Percentiles rank a stretch among this genome's conserved stretches.
phyloP scores from a whole-genome alignment of 2,329 filamentous ascomycete species.

The Samsoniella hepiali region DNA sequence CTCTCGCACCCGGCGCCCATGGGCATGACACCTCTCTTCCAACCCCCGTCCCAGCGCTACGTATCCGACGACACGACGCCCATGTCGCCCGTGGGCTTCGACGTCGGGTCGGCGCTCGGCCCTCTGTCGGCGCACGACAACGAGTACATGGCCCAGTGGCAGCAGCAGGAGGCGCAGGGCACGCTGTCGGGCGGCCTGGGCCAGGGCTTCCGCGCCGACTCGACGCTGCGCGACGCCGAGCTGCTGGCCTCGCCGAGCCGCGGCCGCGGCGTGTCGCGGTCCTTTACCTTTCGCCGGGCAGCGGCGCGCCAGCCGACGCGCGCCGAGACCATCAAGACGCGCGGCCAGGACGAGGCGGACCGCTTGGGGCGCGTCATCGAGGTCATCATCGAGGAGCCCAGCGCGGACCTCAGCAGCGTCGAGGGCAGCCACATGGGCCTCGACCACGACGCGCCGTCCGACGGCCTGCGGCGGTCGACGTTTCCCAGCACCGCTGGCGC shows the following conservation, averaged over 20 bases:
- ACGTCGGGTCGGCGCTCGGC: slow-evolving; percentile 45
- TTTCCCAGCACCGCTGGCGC: slow-evolving; percentile 37
- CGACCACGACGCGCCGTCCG: slow-evolving; percentile 23
- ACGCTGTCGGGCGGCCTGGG: slow-evolving; percentile 58
- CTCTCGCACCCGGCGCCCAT: slow-evolving; percentile 41
- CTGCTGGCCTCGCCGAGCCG: slow-evolving; percentile 39
- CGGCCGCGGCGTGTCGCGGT: slow-evolving; percentile 37
- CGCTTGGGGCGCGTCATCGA: slow-evolving; percentile 57
- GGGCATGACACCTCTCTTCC: slow-evolving; percentile 31
- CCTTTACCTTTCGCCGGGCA: slow-evolving; percentile 38
- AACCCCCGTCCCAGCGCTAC: slow-evolving; percentile 23
- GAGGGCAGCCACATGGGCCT: slow-evolving; percentile 38
- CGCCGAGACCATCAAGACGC: slow-evolving; percentile 43
- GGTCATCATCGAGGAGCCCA: slow-evolving; percentile 48
- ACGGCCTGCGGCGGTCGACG: slow-evolving; percentile 36
- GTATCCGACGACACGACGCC: slow-evolving; percentile 21
- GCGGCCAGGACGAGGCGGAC: slow-evolving; percentile 58
- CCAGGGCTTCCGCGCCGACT: slow-evolving; percentile 47
- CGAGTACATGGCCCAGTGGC: slow-evolving; percentile 43
- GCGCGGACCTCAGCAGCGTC: slow-evolving; percentile 52
- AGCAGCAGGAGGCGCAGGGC: slow-evolving; percentile 53
- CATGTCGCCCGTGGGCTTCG: slow-evolving; percentile 36
- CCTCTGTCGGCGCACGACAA: slow-evolving; percentile 44
- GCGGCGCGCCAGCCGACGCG: slow-evolving; percentile 27
- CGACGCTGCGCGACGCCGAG: slow-evolving; percentile 48